These are phyloP conservation scores for Coelastrella sp. DNA, from an alignment of 139 green algal species.

Conservation along the genomic window DNA sequence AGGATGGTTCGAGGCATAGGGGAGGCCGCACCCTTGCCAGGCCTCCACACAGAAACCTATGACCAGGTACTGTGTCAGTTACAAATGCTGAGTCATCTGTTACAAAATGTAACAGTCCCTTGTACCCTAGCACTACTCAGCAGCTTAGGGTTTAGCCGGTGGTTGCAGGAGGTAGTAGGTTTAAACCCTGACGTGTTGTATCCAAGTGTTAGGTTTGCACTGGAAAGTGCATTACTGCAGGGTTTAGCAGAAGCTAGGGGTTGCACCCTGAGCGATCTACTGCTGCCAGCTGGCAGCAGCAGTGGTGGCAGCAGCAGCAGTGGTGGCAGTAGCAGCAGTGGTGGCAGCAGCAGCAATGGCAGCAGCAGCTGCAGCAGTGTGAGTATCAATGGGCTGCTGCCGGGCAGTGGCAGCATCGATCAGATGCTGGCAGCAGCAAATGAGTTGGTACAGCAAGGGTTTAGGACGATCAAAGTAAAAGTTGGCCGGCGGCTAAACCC, in stretches of 20 bases:
- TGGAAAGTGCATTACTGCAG: slow-evolving; percentile 84
- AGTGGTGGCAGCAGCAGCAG: slow-evolving; percentile 39
- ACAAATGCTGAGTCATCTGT: slow-evolving; percentile 43
- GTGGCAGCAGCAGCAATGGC: neutral
- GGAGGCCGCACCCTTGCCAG: slow-evolving; percentile 81
- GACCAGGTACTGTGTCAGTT: slow-evolving; percentile 78
- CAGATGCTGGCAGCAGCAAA: slow-evolving; percentile 41
- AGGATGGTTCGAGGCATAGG: slow-evolving; percentile 62
- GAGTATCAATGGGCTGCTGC: slow-evolving; percentile 64
- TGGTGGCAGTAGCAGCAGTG: slow-evolving; percentile 36
- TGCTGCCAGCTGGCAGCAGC: slow-evolving; percentile 14
- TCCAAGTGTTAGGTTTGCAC: slow-evolving; percentile 58
- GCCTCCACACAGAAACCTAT: slow-evolving; percentile 87
- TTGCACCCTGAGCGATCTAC: slow-evolving; percentile 29
- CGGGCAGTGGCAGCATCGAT: slow-evolving; percentile 25
- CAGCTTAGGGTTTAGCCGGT: slow-evolving; percentile 60
- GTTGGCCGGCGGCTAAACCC: slow-evolving; percentile 71
- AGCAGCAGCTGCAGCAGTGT: slow-evolving; percentile 19
- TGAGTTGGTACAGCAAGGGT: slow-evolving; percentile 64
- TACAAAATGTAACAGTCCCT: slow-evolving; percentile 50
- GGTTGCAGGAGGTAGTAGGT: slow-evolving; percentile 66
- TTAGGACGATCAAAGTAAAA: slow-evolving; percentile 91
- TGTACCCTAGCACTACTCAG: slow-evolving; percentile 59
- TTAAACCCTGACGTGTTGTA: slow-evolving; percentile 57
- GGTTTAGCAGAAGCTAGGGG: slow-evolving; percentile 66